phyloP scores from a whole-genome alignment of 225 moss, liverwort and hornwort genomes.

The Lunularia cruciata region DNA sequence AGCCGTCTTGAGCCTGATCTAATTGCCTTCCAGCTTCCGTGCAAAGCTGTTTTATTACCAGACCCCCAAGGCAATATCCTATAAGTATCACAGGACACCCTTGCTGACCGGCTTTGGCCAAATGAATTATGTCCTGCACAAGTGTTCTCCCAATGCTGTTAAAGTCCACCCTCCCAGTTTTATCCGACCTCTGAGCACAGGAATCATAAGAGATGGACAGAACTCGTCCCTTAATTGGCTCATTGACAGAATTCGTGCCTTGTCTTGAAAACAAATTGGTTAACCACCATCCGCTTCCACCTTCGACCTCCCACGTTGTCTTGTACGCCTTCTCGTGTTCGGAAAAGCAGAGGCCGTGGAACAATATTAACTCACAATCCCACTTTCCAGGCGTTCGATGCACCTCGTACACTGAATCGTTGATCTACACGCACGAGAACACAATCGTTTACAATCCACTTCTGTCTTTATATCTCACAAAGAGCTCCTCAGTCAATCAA shows the following conservation, averaged over 20 bases:
- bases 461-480: too few relatives aligned
- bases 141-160: conserved; percentile 10
- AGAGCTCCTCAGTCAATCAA: too few relatives aligned
- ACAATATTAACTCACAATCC: background rate
- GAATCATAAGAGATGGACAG: conserved; percentile 20
- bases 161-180: conserved; percentile 12
- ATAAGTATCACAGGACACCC: conserved; percentile 23
- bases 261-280: background rate
- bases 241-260: background rate
- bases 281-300: background rate
- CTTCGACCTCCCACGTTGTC: background rate
- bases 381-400: background rate
- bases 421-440: background rate
- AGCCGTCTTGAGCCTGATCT: background rate
- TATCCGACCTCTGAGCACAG: background rate
- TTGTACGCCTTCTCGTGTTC: background rate
- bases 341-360: conserved; percentile 14
- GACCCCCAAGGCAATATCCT: conserved; percentile 26
- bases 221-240: too few relatives aligned
- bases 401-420: conserved; percentile 16
- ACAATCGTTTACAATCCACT: too few relatives aligned
- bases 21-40: conserved; percentile 9
- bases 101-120: conserved; percentile 10
- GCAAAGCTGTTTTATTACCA: conserved; percentile 21
- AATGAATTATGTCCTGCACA: conserved; percentile 13